Conservation (phyloP, 306 rosid species). For the Oxytropis ochrocephala region DNA sequence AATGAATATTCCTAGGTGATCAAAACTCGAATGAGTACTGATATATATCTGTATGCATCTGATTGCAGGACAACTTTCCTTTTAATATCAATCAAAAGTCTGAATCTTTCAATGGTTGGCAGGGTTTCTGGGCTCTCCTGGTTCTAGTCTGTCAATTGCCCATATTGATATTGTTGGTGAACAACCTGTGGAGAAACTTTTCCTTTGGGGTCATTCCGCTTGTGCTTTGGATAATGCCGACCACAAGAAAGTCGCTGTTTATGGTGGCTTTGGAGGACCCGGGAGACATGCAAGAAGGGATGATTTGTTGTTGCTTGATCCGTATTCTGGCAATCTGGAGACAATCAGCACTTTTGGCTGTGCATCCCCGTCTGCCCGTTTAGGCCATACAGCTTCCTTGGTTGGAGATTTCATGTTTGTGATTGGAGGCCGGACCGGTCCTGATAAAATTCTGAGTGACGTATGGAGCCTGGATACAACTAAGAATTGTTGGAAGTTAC, state of each 20-base stretch:
- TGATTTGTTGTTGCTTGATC: constrained; percentile 52
- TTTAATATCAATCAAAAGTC: constrained; percentile 63
- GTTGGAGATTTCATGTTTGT: constrained; percentile 61
- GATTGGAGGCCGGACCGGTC: constrained; percentile 86
- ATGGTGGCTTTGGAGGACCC: constrained; percentile 91
- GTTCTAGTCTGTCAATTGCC: constrained; percentile 42
- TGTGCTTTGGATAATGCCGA: constrained; percentile 30
- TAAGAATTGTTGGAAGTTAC: constrained; percentile 52
- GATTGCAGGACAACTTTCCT: constrained; percentile 75
- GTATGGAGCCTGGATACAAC: constrained; percentile 55
- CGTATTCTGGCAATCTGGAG: constrained; percentile 44
- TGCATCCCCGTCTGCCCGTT: constrained; percentile 53
- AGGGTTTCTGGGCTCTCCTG: constrained; percentile 45
- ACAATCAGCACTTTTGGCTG: constrained; percentile 25
- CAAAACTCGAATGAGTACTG: constrained; percentile 36
- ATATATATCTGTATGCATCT: constrained; percentile 38
- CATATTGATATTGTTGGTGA: constrained; percentile 55
- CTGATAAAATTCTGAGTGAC: constrained; percentile 66
- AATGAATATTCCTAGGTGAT: constrained; percentile 16
- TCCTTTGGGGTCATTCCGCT: constrained; percentile 86
- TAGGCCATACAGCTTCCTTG: constrained; percentile 72
- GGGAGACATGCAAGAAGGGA: constrained; percentile 87
- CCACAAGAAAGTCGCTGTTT: constrained; percentile 41
- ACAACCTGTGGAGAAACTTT: constrained; percentile 60
- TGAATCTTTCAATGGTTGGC: constrained; percentile 92